Conservation (phyloP, 2,329 filamentous ascomycete genomes). For the Talaromyces pinophilus region DNA sequence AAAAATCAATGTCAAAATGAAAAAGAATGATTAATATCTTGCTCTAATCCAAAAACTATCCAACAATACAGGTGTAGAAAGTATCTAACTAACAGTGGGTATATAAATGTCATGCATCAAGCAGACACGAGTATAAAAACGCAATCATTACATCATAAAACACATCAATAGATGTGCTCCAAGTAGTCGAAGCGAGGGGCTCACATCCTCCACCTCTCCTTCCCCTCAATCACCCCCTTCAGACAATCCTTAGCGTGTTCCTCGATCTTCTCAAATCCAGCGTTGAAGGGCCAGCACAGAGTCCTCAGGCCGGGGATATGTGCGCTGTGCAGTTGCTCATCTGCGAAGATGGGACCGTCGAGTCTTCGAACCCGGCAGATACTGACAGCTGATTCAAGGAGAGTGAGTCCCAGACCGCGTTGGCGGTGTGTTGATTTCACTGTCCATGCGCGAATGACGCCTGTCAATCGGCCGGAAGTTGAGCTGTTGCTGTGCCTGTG, state of each 20-base stretch:
- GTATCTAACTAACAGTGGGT: slow-evolving; percentile 13
- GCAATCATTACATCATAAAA: slow-evolving; percentile 9
- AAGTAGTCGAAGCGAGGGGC: neutral
- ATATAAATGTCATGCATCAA: slow-evolving; percentile 13
- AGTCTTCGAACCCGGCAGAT: slow-evolving; percentile 69
- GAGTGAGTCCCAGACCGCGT: slow-evolving; percentile 68
- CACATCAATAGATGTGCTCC: slow-evolving; percentile 7
- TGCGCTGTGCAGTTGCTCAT: slow-evolving; percentile 45
- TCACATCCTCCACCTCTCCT: slow-evolving; percentile 18
- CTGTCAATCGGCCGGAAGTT: slow-evolving; percentile 24
- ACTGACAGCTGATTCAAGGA: slow-evolving; percentile 72
- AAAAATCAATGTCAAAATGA: neutral
- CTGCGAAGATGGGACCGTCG: slow-evolving; percentile 68
- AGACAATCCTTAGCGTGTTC: slow-evolving; percentile 52
- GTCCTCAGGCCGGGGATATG: slow-evolving; percentile 74
- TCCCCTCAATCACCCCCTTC: slow-evolving; percentile 24
- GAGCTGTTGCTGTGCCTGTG: slow-evolving; percentile 26
- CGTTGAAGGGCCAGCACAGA: slow-evolving; percentile 65
- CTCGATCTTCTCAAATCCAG: slow-evolving; percentile 61
- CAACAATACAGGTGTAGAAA: slow-evolving; percentile 9
- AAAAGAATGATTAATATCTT: neutral
- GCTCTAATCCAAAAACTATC: neutral
- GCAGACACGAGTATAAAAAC: slow-evolving; percentile 6
- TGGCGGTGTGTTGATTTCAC: slow-evolving; percentile 67
- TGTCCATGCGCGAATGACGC: slow-evolving; percentile 76